Evolutionary conservation across 805 yeast species (phyloP), one percentile per base, ranked within the genome.

Genomic region (Candida sanyiensis): DNA sequence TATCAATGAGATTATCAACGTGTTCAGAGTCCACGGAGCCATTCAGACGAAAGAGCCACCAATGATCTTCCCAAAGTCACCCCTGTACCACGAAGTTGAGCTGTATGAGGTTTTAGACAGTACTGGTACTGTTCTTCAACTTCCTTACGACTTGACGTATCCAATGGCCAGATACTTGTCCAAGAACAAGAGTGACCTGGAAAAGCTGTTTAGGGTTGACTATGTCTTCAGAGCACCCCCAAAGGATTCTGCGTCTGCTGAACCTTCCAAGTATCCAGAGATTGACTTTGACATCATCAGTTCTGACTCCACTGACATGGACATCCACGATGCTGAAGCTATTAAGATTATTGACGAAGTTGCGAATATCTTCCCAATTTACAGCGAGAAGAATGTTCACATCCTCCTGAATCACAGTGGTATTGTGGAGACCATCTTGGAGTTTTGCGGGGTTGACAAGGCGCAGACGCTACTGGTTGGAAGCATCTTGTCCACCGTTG

Each of bases 91-190:
- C 17, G 83, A 78, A 37, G 72, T 73, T 35, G 43, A 31, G 25
- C 80, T 85, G 0, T 87, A 83, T 49, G 93, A 89, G 50, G 73
- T 93, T 1, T 62, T 93, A 38, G 97, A 90, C 53, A 70, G 76
- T 37, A 80, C 86, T 22, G 99, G 99, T 0, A 77, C 88, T 0
- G 90, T 93, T 4, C 63, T 93, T 24, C 95, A 89, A 48, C 62
- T 93, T 24, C 95, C 96, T 3, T 88, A 83, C 54, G 98, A 93
- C 57, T 67, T 89, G 45, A 84, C 95, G 0, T 64, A 89, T 24
- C 97, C 99, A 0, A 75, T 83, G 66, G 98, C 98, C 0, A 68
- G 97, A 48, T 69, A 77, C 35, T 59, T 93, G 23, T 88, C 96
- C 3, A 75, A 82, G 39, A 66, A 68, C n/a, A 70, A 69, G 15